Percentiles rank a stretch among this genome's conserved stretches.
Evolutionary conservation across 2,329 filamentous ascomycete species (phyloP).

Genomic region (Pestalotiopsis fici): DNA sequence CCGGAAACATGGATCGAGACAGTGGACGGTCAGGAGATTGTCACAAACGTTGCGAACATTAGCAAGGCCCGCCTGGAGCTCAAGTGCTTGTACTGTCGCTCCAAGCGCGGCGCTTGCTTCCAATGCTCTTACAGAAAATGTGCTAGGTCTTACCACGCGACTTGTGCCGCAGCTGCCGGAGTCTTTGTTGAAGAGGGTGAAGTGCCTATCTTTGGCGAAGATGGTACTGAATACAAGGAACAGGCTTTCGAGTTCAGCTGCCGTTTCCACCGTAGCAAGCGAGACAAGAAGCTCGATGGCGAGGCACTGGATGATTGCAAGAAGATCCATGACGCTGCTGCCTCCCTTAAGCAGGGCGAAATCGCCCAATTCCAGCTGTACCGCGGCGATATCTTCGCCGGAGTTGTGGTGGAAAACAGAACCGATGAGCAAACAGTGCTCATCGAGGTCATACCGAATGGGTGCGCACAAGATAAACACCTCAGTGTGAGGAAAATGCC

Average conservation of each 20-base stretch:
- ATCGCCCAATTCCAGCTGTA: conserved; percentile 86
- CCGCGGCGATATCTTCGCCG: conserved; percentile 87
- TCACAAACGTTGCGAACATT: conserved; percentile 79
- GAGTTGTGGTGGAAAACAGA: conserved; percentile 82
- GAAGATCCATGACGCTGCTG: conserved; percentile 68
- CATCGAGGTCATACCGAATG: conserved; percentile 81
- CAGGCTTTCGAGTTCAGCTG: conserved; percentile 92
- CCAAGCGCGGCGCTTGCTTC: conserved; percentile 93
- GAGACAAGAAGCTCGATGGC: conserved; percentile 73
- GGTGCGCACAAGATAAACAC: conserved; percentile 48
- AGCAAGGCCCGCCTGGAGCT: conserved; percentile 86
- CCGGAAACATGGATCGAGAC: conserved; percentile 86
- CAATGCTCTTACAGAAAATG: conserved; percentile 97
- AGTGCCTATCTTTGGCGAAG: conserved; percentile 83
- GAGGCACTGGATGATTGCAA: conserved; percentile 70
- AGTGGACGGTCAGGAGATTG: conserved; percentile 69
- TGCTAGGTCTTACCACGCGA: conserved; percentile 89
- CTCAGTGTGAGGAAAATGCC: conserved; percentile 10
- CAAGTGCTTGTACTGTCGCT: conserved; percentile 93
- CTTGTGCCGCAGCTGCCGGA: conserved; percentile 88
- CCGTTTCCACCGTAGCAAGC: conserved; percentile 88
- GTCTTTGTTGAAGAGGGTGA: conserved; percentile 88
- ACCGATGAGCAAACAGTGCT: conserved; percentile 73
- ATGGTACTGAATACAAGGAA: conserved; percentile 89
- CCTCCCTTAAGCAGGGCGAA: conserved; percentile 68